Base-by-base conservation (phyloP, 2,329 filamentous ascomycete genomes). In the Ilyonectria destructans region DNA sequence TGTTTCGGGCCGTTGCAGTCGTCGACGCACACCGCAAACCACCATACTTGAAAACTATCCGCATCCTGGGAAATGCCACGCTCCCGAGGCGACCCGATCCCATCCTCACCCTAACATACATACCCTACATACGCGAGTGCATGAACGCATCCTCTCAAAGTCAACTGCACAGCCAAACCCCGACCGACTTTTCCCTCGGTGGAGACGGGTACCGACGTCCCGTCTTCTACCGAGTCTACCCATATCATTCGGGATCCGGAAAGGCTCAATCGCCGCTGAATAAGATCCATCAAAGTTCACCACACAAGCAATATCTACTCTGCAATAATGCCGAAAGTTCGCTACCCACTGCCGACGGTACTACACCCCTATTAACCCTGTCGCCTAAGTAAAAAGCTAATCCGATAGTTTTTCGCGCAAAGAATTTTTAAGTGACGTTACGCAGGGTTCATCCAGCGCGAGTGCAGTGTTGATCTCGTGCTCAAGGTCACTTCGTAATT, bases 11-110 rank as follows among this genome's bases (percentile, higher is more conserved):
- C 8, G 31, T 9, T 12, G 12, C 31, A 33, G 31, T 9, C 31
- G 12, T 33, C 8, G 8, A 33, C 12, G 12, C 31, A 12, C 12
- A 33, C 31, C 31, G 12, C 31, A 33, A 33, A 33, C 31, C 6
- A 6, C 6, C 26, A 23, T 33, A 12, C 31, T 33, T 33, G 4
- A 33, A 33, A 26, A 26, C 26, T 12, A 73, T 48, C 58, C 69
- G 62, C 56, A 60, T 58, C 65, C 63, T 70, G 71, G 71, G 73
- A 55, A 71, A 37, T 43, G 33, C 56, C 57, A 51, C 49, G 35
- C 35, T 67, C 67, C 55, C 60, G 61, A 65, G 19, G 51, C 63
- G n/a, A 58, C 62, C 64, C 54, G 64, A 62, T 31, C 43, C 35
- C 31, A 31, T 62, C n/a, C 35, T 33, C 48, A 43, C 45, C 45